These are phyloP conservation scores for Eucommia ulmoides DNA, from an alignment of 257 asterid genomes.

Conservation along the genomic window DNA sequence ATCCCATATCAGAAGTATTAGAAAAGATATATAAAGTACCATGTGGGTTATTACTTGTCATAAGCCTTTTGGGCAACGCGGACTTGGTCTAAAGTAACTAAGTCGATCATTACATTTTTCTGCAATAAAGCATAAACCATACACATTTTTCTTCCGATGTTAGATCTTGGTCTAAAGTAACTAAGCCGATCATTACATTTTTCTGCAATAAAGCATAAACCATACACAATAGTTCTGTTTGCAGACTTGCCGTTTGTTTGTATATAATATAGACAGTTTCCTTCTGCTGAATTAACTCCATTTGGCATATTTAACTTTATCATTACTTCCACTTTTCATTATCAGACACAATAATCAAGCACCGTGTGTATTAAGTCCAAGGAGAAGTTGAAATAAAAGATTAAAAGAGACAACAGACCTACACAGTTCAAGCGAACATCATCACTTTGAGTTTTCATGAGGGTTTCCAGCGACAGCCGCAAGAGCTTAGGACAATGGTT, in stretches of 20 bases:
- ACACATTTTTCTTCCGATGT: too few species aligned
- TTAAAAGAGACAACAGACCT: constrained; percentile 33
- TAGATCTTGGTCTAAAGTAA: too few species aligned
- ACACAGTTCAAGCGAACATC: constrained; percentile 80
- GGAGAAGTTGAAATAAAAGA: constrained; percentile 8
- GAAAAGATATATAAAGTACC: too few species aligned
- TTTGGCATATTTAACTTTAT: not conserved
- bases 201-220: not conserved
- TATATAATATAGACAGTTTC: not conserved
- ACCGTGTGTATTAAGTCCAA: not conserved
- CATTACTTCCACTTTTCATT: not conserved
- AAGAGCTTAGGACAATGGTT: constrained; percentile 54
- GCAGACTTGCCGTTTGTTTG: not conserved
- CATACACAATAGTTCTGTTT: not conserved
- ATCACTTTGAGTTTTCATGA: constrained; percentile 77
- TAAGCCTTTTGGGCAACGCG: too few species aligned
- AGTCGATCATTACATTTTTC: too few species aligned
- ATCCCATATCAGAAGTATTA: too few species aligned
- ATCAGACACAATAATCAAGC: not conserved
- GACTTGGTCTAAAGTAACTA: too few species aligned
- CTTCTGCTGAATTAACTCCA: not conserved
- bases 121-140: not conserved
- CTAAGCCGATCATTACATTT: too few species aligned
- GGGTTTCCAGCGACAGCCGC: constrained; percentile 53
- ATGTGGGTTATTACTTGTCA: too few species aligned